phyloP scores from a whole-genome alignment of 2,329 filamentous ascomycete genomes.

The Camillea tinctor region DNA sequence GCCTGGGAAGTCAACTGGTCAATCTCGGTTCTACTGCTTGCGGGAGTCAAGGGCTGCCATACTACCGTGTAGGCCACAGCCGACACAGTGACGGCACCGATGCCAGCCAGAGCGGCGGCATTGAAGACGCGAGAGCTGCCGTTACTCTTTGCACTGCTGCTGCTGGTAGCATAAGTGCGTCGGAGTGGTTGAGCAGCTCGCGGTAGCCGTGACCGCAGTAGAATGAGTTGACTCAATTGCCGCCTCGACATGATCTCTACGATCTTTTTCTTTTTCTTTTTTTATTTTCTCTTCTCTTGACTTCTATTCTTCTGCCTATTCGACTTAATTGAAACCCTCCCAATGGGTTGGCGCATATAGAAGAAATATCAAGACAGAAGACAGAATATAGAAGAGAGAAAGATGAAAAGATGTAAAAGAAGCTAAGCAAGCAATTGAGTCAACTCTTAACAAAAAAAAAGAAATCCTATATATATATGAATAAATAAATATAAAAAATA shows the following conservation, averaged over 20 bases:
- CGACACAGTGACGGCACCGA: constrained; percentile 19
- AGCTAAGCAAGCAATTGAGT: not conserved
- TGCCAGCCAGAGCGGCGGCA: constrained; percentile 16
- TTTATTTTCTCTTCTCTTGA: too few relatives aligned
- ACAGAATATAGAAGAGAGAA: not conserved
- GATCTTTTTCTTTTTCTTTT: not conserved
- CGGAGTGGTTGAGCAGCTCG: constrained; percentile 17
- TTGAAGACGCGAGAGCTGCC: constrained; percentile 16
- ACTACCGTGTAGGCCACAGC: constrained; percentile 26
- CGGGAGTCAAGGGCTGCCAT: not conserved
- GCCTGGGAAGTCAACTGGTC: constrained; percentile 35
- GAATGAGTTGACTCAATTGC: constrained; percentile 22
- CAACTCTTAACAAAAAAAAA: not conserved
- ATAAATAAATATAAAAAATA: too few relatives aligned
- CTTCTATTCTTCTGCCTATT: not conserved
- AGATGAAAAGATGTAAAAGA: not conserved
- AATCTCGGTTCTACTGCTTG: constrained; percentile 12
- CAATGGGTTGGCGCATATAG: not conserved
- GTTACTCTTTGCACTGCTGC: constrained; percentile 10
- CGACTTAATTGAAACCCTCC: not conserved
- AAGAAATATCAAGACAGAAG: not conserved
- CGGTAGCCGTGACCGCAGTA: constrained; percentile 19
- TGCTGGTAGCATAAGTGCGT: constrained; percentile 19
- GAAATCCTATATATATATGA: too few relatives aligned
- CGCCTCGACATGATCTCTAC: constrained; percentile 22